Conservation (phyloP, 2,329 filamentous ascomycete species). For the Diaporthe sp. region DNA sequence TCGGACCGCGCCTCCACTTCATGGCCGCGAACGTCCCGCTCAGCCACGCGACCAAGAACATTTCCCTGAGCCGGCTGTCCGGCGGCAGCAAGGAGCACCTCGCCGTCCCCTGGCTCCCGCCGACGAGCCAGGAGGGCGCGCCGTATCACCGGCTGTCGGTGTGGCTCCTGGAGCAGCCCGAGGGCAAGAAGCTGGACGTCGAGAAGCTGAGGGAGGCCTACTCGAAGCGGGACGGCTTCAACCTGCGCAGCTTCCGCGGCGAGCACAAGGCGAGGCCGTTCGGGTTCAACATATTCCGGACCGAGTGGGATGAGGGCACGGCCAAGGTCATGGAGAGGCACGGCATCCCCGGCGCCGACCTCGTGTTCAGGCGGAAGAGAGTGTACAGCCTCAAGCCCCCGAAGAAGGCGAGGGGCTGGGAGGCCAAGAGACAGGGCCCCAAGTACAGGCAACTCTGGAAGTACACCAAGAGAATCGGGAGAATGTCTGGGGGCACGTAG, state of each 20-base stretch:
- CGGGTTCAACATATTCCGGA: constrained; percentile 89
- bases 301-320: constrained; percentile 89
- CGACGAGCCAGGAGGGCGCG: constrained; percentile 89
- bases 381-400: constrained; percentile 76
- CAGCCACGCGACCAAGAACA: constrained; percentile 44
- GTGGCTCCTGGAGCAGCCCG: constrained; percentile 84
- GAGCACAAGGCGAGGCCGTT: constrained; percentile 79
- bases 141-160: constrained; percentile 92
- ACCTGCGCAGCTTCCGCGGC: constrained; percentile 79
- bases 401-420: constrained; percentile 74
- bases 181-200: constrained; percentile 71
- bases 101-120: constrained; percentile 84
- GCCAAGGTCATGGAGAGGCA: constrained; percentile 88
- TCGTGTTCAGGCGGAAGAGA: constrained; percentile 88
- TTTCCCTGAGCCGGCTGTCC: constrained; percentile 35
- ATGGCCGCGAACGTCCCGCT: constrained; percentile 77
- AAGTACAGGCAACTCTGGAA: constrained; percentile 77
- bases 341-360: constrained; percentile 79
- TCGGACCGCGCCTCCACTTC: constrained; percentile 87
- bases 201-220: constrained; percentile 68
- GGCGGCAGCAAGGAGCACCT: constrained; percentile 73
- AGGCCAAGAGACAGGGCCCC: constrained; percentile 73
- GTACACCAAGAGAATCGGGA: constrained; percentile 71
- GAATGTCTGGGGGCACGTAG: constrained; percentile 38
- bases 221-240: constrained; percentile 75